Percentiles rank a stretch among this genome's conserved stretches.
Conservation (phyloP, 2,329 filamentous ascomycete species). For the Aspergillus persii region DNA sequence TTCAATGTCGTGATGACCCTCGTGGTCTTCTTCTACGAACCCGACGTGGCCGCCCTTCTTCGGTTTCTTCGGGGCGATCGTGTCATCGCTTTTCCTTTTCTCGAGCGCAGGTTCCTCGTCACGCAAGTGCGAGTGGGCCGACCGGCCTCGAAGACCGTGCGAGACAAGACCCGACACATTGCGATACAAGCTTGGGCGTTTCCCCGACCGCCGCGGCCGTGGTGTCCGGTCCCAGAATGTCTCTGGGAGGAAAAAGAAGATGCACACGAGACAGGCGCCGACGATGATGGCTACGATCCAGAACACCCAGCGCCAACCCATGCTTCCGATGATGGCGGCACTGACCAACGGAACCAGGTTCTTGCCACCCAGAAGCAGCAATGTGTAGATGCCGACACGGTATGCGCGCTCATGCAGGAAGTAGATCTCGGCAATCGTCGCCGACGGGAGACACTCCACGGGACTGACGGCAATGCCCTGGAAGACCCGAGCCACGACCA, state of each 20-base stretch:
- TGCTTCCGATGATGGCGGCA: slow-evolving; percentile 73
- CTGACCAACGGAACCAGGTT: slow-evolving; percentile 85
- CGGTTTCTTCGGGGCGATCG: slow-evolving; percentile 22
- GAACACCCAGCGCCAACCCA: slow-evolving; percentile 89
- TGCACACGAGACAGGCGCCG: slow-evolving; percentile 64
- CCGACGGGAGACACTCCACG: slow-evolving; percentile 87
- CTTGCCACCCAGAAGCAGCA: slow-evolving; percentile 85
- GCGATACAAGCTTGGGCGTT: slow-evolving; percentile 35
- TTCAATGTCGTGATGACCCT: background rate
- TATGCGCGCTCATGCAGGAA: slow-evolving; percentile 93
- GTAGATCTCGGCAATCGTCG: slow-evolving; percentile 94
- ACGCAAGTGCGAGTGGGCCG: slow-evolving; percentile 19
- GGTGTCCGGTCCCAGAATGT: slow-evolving; percentile 93
- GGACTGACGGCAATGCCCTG: slow-evolving; percentile 86
- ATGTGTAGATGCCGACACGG: slow-evolving; percentile 87
- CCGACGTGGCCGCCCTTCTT: slow-evolving; percentile 55
- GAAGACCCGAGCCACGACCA: slow-evolving; percentile 78
- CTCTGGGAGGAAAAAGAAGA: slow-evolving; percentile 91
- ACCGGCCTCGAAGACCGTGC: slow-evolving; percentile 35
- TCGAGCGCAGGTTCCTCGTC: slow-evolving; percentile 15
- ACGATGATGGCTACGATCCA: slow-evolving; percentile 84
- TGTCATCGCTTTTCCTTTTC: slow-evolving; percentile 6
- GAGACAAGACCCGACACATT: slow-evolving; percentile 39
- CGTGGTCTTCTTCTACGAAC: slow-evolving; percentile 45
- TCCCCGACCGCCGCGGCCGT: slow-evolving; percentile 42